Conservation (phyloP, 2,329 filamentous ascomycete species). For the Neopestalotiopsis clavispora region DNA sequence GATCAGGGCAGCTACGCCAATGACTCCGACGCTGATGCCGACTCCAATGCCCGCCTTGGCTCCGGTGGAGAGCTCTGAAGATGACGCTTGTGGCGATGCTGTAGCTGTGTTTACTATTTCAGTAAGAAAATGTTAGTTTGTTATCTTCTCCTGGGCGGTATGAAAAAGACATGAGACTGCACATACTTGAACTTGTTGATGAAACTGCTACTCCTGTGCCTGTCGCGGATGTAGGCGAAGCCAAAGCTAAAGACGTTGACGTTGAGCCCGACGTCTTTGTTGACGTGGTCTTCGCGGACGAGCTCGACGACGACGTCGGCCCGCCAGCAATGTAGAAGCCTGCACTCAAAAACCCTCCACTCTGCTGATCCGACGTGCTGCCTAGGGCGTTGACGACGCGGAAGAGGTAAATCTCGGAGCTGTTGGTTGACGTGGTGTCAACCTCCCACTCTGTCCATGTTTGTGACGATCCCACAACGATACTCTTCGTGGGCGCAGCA, state of each 20-base stretch:
- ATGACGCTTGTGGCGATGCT: background rate
- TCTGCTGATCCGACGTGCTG: slow-evolving; percentile 20
- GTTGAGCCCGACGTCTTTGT: slow-evolving; percentile 22
- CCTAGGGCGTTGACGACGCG: slow-evolving; percentile 27
- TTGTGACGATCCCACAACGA: slow-evolving; percentile 22
- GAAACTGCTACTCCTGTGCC: background rate
- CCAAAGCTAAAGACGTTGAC: background rate
- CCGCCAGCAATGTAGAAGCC: slow-evolving; percentile 27
- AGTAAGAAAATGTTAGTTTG: background rate
- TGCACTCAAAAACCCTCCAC: slow-evolving; percentile 29
- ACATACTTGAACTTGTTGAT: background rate
- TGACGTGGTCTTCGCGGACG: slow-evolving; percentile 19
- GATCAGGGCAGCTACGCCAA: background rate
- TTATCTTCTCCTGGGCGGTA: background rate
- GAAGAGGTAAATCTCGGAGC: slow-evolving; percentile 30
- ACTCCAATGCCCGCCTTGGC: background rate
- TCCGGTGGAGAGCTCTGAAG: background rate
- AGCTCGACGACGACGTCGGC: slow-evolving; percentile 12
- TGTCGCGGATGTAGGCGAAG: background rate
- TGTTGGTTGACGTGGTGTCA: slow-evolving; percentile 28
- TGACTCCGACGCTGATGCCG: background rate
- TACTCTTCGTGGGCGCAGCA: slow-evolving; percentile 25
- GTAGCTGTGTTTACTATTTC: background rate
- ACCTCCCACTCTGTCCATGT: slow-evolving; percentile 30
- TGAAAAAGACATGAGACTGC: no score